phyloP scores from a whole-genome alignment of 2,329 filamentous ascomycete genomes.

The Penicillium decumbens region DNA sequence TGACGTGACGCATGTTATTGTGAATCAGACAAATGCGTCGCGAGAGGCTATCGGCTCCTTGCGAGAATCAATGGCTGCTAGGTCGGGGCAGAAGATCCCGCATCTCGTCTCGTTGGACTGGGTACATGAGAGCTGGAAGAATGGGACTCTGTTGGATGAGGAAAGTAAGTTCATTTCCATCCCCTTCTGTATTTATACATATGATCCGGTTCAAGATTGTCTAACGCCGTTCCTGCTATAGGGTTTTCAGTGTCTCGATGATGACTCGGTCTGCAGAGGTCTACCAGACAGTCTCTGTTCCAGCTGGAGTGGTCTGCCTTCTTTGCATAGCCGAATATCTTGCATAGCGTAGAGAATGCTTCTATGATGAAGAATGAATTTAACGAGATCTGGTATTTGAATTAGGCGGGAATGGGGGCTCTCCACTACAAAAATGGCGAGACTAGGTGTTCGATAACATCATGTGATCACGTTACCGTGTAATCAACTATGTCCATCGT shows the following conservation, averaged over 20 bases:
- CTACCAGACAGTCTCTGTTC: neutral
- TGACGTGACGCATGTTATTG: slow-evolving; percentile 67
- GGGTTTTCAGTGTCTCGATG: slow-evolving; percentile 5
- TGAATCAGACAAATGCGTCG: slow-evolving; percentile 48
- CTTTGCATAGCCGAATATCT: neutral
- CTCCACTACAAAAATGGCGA: too few species aligned
- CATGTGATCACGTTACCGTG: too few species aligned
- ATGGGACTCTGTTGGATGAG: slow-evolving; percentile 74
- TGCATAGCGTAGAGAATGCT: neutral
- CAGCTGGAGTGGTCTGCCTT: neutral
- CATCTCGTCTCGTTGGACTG: slow-evolving; percentile 66
- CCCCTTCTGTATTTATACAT: neutral
- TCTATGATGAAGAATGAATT: neutral
- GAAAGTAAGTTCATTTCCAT: slow-evolving; percentile 47
- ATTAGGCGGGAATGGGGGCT: too few species aligned
- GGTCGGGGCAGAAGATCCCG: slow-evolving; percentile 51
- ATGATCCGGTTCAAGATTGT: neutral
- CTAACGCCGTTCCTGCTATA: neutral
- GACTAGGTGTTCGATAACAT: too few species aligned
- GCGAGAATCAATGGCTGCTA: slow-evolving; percentile 27
- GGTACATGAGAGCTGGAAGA: slow-evolving; percentile 75
- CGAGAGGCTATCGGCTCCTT: slow-evolving; percentile 41
- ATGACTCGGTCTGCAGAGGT: neutral
- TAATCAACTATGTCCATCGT: too few species aligned
- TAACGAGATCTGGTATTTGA: too few species aligned